Evolutionary conservation across 179 eudicot genomes (phyloP), one percentile per base, ranked within the genome.

Genomic region (Camellia oleifera): DNA sequence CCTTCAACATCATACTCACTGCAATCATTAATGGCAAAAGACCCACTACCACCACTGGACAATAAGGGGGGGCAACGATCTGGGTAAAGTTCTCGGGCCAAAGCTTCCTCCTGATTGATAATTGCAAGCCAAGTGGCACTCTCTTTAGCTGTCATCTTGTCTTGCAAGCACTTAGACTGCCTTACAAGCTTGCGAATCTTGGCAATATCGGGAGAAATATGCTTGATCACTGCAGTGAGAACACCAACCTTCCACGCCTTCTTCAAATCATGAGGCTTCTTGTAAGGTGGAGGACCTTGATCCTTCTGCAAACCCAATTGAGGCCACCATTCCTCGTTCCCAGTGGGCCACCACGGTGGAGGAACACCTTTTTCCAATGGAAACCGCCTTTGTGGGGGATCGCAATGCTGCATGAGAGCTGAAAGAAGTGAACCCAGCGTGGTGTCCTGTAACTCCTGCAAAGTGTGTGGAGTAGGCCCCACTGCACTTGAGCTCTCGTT

Each of bases 321-420:
- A 18, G 85, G 85, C 90, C 92, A 89, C 92, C 94, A 91, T 2
- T 89, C 92, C 76, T 89, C 91, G 3, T 79, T 83, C 60, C 94
- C 94, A 3, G 83, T 80, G 9, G 94, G 94, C 94, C 94, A 91
- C 94, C 94, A 91, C 6, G 94, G 94, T 2, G 94, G 94, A 0
- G 94, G 79, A 62, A 87, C 85, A 3, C 92, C 94, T 63, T 86
- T 90, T 82, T 89, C 92, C 54, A 90, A 74, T 0, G 94, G 92
- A 63, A 89, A 90, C 67, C 89, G 80, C 78, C 93, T 82, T 81
- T 89, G 93, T 11, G 93, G 93, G 20, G 92, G 93, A 15, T 88
- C 89, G 72, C 93, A 90, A 72, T 88, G 90, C 81, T 89, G 93
- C 90, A 90, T 90, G 4, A 89, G 87, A 15, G 92, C 90, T 0